Base-by-base conservation (phyloP, 805 yeast species). In the Suhomyces faveliae region DNA sequence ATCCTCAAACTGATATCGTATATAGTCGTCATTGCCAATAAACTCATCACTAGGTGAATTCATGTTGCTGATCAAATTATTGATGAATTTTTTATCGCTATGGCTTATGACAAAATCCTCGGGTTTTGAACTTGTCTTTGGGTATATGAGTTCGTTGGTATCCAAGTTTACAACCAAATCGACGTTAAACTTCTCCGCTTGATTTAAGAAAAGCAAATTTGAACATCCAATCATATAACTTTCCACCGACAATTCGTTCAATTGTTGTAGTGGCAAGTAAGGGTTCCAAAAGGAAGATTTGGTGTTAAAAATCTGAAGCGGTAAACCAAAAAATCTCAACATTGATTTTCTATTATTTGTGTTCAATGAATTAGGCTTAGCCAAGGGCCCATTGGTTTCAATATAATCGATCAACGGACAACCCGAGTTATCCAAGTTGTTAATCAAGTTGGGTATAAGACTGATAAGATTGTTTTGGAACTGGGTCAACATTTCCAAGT, bases 181-280 rank as follows among this genome's bases (percentile, higher is more conserved):
- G 37, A 89, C 82, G 46, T 80, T 65, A 44, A 75, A 78, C 1
- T 69, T 60, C 48, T 81, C 81, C 54, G 67, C 67, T 52, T 84
- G 89, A 57, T 84, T 85, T 40, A 87, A 68, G 37, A 94, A 71
- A 35, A 94, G 70, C 35, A 91, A 83, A 67, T 94, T 94, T 4
- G 97, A 90, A 37, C 95, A 84, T 0, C 99, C 99, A 42, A 89
- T 78, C 60, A 88, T 69, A 55, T 81, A 94, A 61, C 83, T 82
- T 29, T 76, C 70, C 17, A 78, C 75, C 25, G 71, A 73, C 45
- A 94, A 71, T 55, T 87, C 90, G 45, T 86, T 87, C 47, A 92
- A 70, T 61, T 92, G 98, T 64, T 92, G 99, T 47, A 94, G 70
- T 0, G 98, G 96, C n/a, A 91, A 76, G 67, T 92, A 94, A 1